Evolutionary conservation across 73 alveolate genomes (phyloP).

Genomic region (Paramecium octaurelia): DNA sequence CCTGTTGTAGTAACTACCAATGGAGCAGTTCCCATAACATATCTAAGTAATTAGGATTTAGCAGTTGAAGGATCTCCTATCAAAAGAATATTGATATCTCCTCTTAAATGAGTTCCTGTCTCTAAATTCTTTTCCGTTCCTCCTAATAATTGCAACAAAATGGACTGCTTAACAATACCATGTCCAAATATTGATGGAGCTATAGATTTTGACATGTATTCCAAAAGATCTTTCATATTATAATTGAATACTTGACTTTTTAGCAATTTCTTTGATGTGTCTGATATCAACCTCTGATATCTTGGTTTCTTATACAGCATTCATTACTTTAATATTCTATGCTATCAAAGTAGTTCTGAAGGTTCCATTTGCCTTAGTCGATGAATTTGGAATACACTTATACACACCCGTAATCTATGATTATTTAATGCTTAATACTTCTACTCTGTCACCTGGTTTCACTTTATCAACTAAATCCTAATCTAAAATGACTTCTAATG

Average conservation of each 20-base stretch:
- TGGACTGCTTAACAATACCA: conserved; percentile 87
- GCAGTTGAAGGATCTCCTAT: conserved; percentile 99
- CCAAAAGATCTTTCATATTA: conserved; percentile 73
- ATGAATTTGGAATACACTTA: conserved; percentile 75
- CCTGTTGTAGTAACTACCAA: conserved; percentile 98
- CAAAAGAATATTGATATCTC: conserved; percentile 97
- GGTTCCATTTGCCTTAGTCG: conserved; percentile 73
- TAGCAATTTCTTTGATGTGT: conserved; percentile 82
- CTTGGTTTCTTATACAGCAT: conserved; percentile 71
- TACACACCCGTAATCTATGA: conserved; percentile 93
- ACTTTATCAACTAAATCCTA: conserved; percentile 94
- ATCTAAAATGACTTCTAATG: conserved; percentile 86
- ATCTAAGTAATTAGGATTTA: conserved; percentile 96
- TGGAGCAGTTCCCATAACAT: conserved; percentile 92
- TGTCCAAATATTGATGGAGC: conserved; percentile 99
- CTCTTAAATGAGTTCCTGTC: conserved; percentile 99
- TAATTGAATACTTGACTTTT: conserved; percentile 50
- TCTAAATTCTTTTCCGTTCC: conserved; percentile 90
- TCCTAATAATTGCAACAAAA: conserved; percentile 92
- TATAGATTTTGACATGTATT: conserved; percentile 87
- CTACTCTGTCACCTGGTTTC: conserved; percentile 99
- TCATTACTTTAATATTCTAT: conserved; percentile 70
- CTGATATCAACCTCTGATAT: conserved; percentile 83
- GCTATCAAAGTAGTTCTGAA: conserved; percentile 84
- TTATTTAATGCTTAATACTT: neutral